Percentiles rank a stretch among this genome's conserved stretches.
phyloP scores from a whole-genome alignment of 129 eudicot genomes.

The Helianthus tuberosus region DNA sequence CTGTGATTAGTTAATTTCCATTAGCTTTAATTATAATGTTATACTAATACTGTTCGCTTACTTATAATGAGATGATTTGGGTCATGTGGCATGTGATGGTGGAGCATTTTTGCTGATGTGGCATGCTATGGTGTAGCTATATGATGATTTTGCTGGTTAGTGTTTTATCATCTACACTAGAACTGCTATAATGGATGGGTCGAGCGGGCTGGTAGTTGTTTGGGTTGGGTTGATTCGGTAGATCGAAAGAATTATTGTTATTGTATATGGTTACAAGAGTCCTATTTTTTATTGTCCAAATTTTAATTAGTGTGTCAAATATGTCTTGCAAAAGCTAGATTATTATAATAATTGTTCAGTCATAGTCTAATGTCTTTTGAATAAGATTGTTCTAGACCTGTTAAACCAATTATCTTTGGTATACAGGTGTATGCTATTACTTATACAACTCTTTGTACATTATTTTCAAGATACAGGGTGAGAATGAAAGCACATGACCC shows the following conservation, averaged over 20 bases:
- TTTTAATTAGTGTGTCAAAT: not conserved
- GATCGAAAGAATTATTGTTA: not conserved
- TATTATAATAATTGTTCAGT: not conserved
- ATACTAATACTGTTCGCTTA: too few species aligned
- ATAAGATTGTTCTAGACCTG: not conserved
- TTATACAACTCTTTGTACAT: too few species aligned
- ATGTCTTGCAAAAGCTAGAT: not conserved
- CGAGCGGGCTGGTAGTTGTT: not conserved
- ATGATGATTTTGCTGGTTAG: too few species aligned
- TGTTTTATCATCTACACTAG: constrained; percentile 22
- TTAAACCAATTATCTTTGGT: not conserved
- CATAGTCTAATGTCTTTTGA: not conserved
- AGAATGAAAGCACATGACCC: too few species aligned
- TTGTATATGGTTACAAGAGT: not conserved
- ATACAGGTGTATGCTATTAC: constrained; percentile 86
- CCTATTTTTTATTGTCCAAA: not conserved
- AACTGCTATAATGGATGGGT: constrained; percentile 2
- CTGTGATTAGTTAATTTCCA: too few species aligned
- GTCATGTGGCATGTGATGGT: too few species aligned
- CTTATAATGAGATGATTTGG: too few species aligned
- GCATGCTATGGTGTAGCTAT: too few species aligned
- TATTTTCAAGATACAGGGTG: too few species aligned
- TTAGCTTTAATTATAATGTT: too few species aligned
- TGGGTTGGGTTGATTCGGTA: constrained; percentile 1
- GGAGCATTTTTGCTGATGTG: too few species aligned